phyloP scores from a whole-genome alignment of 2,329 filamentous ascomycete species.

The Dryadomyces quercivorus region DNA sequence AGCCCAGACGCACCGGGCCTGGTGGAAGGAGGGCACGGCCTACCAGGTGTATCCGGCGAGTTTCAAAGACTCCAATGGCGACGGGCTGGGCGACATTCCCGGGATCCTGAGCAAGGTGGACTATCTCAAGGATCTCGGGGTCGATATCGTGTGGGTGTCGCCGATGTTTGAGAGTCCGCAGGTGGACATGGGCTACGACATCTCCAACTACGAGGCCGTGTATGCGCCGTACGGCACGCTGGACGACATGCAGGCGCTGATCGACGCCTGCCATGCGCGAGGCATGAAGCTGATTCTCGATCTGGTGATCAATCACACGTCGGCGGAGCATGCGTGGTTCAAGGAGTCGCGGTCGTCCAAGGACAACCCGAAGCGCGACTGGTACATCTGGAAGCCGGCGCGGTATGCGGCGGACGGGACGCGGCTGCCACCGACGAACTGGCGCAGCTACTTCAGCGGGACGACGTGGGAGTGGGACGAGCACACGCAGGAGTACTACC shows the following conservation, averaged over 20 bases:
- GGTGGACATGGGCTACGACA: slow-evolving; percentile 51
- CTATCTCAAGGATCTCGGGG: slow-evolving; percentile 48
- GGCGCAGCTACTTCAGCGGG: slow-evolving; percentile 49
- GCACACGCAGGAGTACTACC: slow-evolving; percentile 61
- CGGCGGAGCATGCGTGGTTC: slow-evolving; percentile 61
- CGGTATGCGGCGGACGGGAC: slow-evolving; percentile 41
- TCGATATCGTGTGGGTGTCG: slow-evolving; percentile 49
- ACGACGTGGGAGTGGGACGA: slow-evolving; percentile 63
- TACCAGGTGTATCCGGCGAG: slow-evolving; percentile 39
- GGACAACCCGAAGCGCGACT: slow-evolving; percentile 52
- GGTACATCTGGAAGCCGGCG: slow-evolving; percentile 22
- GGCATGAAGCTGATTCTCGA: slow-evolving; percentile 52
- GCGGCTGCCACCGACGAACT: slow-evolving; percentile 64
- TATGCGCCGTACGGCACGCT: slow-evolving; percentile 48
- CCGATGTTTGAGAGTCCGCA: slow-evolving; percentile 42
- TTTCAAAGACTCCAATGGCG: slow-evolving; percentile 45
- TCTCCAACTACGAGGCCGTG: slow-evolving; percentile 48
- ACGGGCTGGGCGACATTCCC: slow-evolving; percentile 53
- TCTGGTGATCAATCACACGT: slow-evolving; percentile 68
- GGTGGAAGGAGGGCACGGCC: slow-evolving; percentile 14
- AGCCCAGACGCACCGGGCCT: neutral
- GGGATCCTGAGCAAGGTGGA: slow-evolving; percentile 54
- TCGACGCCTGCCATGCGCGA: slow-evolving; percentile 44
- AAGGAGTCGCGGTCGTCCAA: slow-evolving; percentile 49
- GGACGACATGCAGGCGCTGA: slow-evolving; percentile 49